Base-by-base conservation (phyloP, 2,329 filamentous ascomycete species). In the Spiromastix sp. region DNA sequence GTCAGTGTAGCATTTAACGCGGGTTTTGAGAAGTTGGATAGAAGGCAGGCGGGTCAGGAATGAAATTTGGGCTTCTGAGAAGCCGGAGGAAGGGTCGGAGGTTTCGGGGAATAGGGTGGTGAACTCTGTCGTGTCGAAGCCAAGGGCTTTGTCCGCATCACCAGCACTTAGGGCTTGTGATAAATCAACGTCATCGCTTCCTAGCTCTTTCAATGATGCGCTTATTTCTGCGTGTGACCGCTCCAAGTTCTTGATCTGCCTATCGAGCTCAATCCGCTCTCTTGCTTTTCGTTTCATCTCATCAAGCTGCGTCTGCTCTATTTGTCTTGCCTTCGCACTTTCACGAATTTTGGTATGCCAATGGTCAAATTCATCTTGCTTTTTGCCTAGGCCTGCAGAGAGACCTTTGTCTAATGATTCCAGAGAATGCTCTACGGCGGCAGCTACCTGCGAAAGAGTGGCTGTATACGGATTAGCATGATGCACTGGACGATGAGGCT, bases 361-460 rank as follows among this genome's bases (percentile, higher is more conserved):
- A 11, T 77, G 71, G 52, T 95, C 86, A 36, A 96, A 80, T 19
- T 79, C 73, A 32, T 80, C 71, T 61, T 95, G 87, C 55, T 94
- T 94, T 29, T 80, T 70, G 48, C 80, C 81, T 43, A 94, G 76
- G 55, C 89, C 84, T 32, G 77, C 69, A 37, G 84, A 80, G 54
- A 95, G 89, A 29, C 85, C 77, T 28, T 77, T 71, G 32, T 86
- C 78, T 4, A 86, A 83, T 47, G 86, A 79, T 28, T 76, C 77
- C 15, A 98, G 70, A 32, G 93, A 77, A 45, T 85, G 79, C 28
- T 83, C 84, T 49, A 95, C 87, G 32, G 87, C 82, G 78, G 50
- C 36, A 34, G 48, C 45, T 21, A 53, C 58, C 44, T 62, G 56
- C 8, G 53, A 46, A 39, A 62, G 44, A 4, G 60, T 59, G 36